Evolutionary conservation across 306 rosid species (phyloP), one percentile per base, ranked within the genome.

Genomic region (Sophora flavescens): DNA sequence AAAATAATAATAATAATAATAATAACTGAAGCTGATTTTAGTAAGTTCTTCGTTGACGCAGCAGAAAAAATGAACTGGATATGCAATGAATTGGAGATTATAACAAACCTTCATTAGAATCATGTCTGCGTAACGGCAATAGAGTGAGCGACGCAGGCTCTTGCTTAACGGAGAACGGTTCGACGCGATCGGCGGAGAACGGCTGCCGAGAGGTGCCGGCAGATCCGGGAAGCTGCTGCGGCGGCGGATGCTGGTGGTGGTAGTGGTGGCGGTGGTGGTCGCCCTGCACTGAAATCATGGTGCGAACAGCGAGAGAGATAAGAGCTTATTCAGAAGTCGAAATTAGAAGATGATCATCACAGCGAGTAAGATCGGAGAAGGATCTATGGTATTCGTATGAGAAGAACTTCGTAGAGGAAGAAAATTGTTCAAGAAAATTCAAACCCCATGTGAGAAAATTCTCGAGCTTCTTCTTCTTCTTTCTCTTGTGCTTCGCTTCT

Each of bases 211-310:
- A 64, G 6, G 68, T 52, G 63, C 73, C 83, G 39, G 74, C 59
- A 5, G 80, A 63, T 3, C 85, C 90, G 0, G 76, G 32, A 16
- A 79, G 78, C 85, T 72, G 83, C 7, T 80, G 81, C 81, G 15
- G 51, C 15, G n/a, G 51, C 1, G 50, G 50, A n/a, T 1, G 45
- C 2, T 82, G 93, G 64, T 70, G 89, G 71, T 77, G 81, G 45
- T 80, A 84, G 63, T 83, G 88, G 61, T 60, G 88, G 78, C 60
- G 85, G 41, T 81, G 90, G 48, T 78, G 89, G 54, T 91, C 98
- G 70, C 93, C 96, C 61, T 87, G 89, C 35, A 88, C 96, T 36
- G 98, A 83, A 77, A 93, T 88, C 93, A 93, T 89, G 82, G 58
- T 84, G 81, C 1, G 39, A 48, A 0, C 52, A 18, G 16, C 6